phyloP scores from a whole-genome alignment of 257 asterid species.

The Fraxinus anomala region DNA sequence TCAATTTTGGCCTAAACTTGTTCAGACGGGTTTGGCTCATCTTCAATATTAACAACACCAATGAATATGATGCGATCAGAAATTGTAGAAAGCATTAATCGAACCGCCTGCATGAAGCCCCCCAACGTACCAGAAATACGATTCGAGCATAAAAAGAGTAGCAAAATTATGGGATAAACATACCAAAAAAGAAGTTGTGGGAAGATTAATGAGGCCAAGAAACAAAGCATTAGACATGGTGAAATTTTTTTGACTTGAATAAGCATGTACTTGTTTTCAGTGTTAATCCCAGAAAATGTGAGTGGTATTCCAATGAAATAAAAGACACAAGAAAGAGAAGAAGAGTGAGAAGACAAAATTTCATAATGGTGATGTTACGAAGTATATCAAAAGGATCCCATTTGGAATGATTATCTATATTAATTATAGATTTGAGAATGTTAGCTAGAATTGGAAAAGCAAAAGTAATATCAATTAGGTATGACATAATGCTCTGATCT shows the following conservation, averaged over 20 bases:
- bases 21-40: too few relatives aligned
- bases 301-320: constrained; percentile 18
- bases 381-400: constrained; percentile 31
- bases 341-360: constrained; percentile 12
- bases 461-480: constrained; percentile 17
- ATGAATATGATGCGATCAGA: too few relatives aligned
- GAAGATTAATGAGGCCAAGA: constrained; percentile 23
- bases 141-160: constrained; percentile 5
- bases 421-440: constrained; percentile 26
- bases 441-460: constrained; percentile 3
- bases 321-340: constrained; percentile 28
- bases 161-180: constrained; percentile 24
- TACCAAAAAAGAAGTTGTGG: constrained; percentile 39
- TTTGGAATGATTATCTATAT: constrained; percentile 30
- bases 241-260: constrained; percentile 29
- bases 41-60: too few relatives aligned
- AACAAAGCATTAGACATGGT: constrained; percentile 15
- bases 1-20: too few relatives aligned
- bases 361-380: constrained; percentile 23
- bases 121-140: constrained; percentile 1
- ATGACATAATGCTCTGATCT: neutral
- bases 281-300: too few relatives aligned
- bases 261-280: constrained; percentile 4
- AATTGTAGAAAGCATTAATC: neutral
- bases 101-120: neutral